phyloP scores from a whole-genome alignment of 768 basidiomycete genomes.

The Russula foetens region DNA sequence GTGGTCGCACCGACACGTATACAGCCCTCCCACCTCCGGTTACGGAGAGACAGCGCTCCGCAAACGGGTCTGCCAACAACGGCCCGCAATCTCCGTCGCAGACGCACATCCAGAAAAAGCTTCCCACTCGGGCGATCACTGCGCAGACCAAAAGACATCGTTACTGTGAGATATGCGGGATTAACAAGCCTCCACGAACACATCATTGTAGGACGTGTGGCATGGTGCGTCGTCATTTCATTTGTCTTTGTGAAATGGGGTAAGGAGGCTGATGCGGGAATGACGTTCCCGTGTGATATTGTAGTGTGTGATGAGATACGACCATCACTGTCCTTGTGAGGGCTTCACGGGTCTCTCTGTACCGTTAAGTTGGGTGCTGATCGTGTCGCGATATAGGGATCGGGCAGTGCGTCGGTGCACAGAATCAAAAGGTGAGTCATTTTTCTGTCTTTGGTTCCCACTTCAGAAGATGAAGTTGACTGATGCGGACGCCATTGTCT shows the following conservation, averaged over 20 bases:
- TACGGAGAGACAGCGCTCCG: background rate
- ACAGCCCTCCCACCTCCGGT: background rate
- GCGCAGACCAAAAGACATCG: constrained; percentile 54
- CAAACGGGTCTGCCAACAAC: too few relatives aligned
- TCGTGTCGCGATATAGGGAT: constrained; percentile 50
- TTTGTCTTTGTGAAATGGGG: background rate
- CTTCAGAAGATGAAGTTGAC: background rate
- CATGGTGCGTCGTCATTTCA: constrained; percentile 44
- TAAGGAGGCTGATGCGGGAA: background rate
- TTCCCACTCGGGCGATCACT: constrained; percentile 30
- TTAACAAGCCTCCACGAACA: constrained; percentile 65
- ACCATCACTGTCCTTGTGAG: constrained; percentile 88
- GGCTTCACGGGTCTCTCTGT: constrained; percentile 6
- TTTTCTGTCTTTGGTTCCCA: background rate
- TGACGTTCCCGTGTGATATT: background rate
- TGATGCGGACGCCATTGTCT: background rate
- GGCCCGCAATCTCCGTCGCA: background rate
- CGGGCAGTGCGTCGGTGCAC: constrained; percentile 89
- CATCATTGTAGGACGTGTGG: constrained; percentile 82
- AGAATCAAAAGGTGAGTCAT: constrained; percentile 75
- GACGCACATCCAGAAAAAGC: constrained; percentile 10
- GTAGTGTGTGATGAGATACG: constrained; percentile 75
- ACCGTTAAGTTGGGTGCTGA: background rate
- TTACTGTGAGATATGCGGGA: constrained; percentile 54
- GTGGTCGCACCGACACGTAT: background rate